Evolutionary conservation across 257 asterid genomes (phyloP), one percentile per base, ranked within the genome.

Genomic region (Petunia secreta): DNA sequence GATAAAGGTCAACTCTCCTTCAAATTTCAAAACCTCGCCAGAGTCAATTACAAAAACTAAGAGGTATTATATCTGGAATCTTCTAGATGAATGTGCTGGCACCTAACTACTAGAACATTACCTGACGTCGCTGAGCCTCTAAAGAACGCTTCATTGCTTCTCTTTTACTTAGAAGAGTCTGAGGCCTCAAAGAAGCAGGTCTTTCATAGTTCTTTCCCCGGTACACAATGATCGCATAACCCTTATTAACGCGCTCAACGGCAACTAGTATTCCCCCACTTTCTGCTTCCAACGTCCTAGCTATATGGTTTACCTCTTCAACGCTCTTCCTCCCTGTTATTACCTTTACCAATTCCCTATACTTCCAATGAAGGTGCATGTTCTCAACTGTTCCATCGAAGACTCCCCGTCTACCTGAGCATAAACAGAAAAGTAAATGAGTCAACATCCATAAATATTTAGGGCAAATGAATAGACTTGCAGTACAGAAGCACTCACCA

Each of bases 331-430:
- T 78, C 59, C 97, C 97, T 39, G 89, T 80, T 81, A 97, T 87
- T 80, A 96, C 91, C 90, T 96, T 96, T 84, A 96, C 98, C 84
- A 96, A 85, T 79, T 96, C 99, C 87, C 99, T 89, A 87, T 96
- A 96, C 86, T 96, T 96, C 99, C 98, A 94, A 85, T 96, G 99
- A 79, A 96, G 90, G 88, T 96, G 98, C 99, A 96, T 96, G 90
- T 94, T 96, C 83, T 96, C 99, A 54, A 96, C 77, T 54, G 99
- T 96, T 82, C 99, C 99, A 88, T 91, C 97, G 86, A 96, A 96
- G 64, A 96, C 97, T 79, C 98, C 98, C 87, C 98, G 91, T 66
- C 98, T 90, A 64, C 99, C 98, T 96, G 89, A 15, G 81, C 82
- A 89, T 77, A 79, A 58, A 79, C 60, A 71, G 60, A 34, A 43